phyloP scores from a whole-genome alignment of 1,284 basidiomycete genomes.

The Apiotrichum mycotoxinovorans region DNA sequence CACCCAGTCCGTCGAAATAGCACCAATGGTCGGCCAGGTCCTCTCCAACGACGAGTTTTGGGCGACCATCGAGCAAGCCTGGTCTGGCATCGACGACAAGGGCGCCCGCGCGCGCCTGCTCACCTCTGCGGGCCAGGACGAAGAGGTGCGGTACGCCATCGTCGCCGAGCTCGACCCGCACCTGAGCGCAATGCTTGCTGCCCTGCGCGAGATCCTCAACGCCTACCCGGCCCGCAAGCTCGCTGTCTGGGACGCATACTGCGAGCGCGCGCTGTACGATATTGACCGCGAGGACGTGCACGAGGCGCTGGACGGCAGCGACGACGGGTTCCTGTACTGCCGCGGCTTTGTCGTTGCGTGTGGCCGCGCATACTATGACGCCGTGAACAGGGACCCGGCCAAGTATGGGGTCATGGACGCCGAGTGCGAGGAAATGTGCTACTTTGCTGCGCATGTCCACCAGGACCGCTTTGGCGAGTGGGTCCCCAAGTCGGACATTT shows the following conservation, averaged over 20 bases:
- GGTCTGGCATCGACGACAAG: not conserved
- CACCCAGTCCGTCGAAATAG: not conserved
- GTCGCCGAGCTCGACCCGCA: not conserved
- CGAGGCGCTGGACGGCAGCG: conserved; percentile 1
- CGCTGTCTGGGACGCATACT: conserved; percentile 9
- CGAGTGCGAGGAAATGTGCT: conserved; percentile 9
- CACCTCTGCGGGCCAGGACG: not conserved
- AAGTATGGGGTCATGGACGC: conserved; percentile 2
- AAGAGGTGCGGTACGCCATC: not conserved
- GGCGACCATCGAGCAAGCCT: conserved; percentile 3
- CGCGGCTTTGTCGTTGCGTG: conserved; percentile 12
- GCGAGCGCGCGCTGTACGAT: conserved; percentile 6
- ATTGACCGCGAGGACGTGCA: conserved; percentile 14
- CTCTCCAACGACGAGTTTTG: conserved; percentile 4
- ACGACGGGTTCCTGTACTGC: conserved; percentile 15
- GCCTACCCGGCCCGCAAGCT: not conserved
- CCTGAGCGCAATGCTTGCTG: not conserved
- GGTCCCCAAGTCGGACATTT: not conserved
- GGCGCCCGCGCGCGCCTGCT: not conserved
- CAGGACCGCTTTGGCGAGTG: conserved; percentile 11
- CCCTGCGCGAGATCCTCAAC: not conserved
- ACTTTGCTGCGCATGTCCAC: not conserved
- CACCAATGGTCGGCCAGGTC: not conserved
- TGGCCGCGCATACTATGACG: conserved; percentile 9
- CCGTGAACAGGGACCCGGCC: conserved; percentile 1